A percentile compares a stretch with the other conserved stretches of the same genome.
These are phyloP conservation scores for Aspergillus taichungensis DNA, from an alignment of 495 filamentous ascomycete species.

Conservation along the genomic window DNA sequence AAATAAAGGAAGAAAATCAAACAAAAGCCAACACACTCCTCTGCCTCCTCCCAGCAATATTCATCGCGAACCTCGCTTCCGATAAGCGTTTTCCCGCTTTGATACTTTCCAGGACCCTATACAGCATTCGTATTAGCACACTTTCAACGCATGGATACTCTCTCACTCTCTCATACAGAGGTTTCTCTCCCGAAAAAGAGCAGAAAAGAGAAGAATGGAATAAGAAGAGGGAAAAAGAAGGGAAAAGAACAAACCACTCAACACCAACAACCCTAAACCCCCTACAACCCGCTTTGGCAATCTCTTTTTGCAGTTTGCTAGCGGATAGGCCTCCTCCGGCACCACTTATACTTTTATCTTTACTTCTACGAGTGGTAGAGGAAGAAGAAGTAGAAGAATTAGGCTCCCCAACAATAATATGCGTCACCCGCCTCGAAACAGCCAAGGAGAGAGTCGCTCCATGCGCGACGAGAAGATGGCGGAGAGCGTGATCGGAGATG, in stretches of 20 bases:
- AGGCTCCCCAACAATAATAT: conserved; percentile 72
- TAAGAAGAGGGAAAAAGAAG: conserved; percentile 4
- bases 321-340: conserved; percentile 73
- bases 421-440: conserved; percentile 70
- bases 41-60: conserved; percentile 51
- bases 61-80: conserved; percentile 61
- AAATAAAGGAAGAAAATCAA: conserved; percentile 14
- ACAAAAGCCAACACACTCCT: conserved; percentile 47
- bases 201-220: background rate
- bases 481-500: conserved; percentile 81
- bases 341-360: conserved; percentile 12
- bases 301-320: conserved; percentile 77
- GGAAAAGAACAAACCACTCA: conserved; percentile 58
- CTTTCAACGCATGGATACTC: no score
- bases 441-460: conserved; percentile 61
- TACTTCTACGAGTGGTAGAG: no score
- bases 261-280: conserved; percentile 75
- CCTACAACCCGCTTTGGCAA: conserved; percentile 45
- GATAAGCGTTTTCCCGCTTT: conserved; percentile 63
- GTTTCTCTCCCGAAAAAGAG: background rate
- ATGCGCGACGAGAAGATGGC: conserved; percentile 62
- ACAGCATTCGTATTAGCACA: conserved; percentile 1
- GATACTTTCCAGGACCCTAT: conserved; percentile 72
- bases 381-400: conserved; percentile 11
- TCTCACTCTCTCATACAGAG: no score